Evolutionary conservation across 805 yeast genomes (phyloP).

Genomic region (Ogataea ganodermae): DNA sequence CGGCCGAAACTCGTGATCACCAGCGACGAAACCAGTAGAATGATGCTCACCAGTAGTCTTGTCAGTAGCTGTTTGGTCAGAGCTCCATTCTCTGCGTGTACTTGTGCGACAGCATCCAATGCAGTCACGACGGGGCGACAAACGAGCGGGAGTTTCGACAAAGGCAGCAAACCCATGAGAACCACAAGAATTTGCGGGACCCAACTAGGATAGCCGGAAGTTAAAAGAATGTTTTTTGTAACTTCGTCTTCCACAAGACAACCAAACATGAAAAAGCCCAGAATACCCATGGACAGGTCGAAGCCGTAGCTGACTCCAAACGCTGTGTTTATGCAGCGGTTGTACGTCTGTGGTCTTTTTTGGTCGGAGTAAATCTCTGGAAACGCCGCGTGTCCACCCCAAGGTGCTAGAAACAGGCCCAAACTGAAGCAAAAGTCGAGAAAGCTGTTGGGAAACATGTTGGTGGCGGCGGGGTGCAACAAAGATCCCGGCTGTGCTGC

Average conservation of each 20-base stretch:
- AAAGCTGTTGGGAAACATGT: constrained; percentile 59
- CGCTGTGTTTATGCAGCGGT: constrained; percentile 54
- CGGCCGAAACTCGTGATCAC: constrained; percentile 78
- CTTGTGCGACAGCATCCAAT: constrained; percentile 43
- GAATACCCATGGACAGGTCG: constrained; percentile 62
- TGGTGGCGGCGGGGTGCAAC: constrained; percentile 60
- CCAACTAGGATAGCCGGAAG: constrained; percentile 51
- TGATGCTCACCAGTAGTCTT: constrained; percentile 51
- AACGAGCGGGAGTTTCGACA: constrained; percentile 81
- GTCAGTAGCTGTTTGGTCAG: constrained; percentile 24
- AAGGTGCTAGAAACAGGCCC: constrained; percentile 75
- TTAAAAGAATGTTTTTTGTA: constrained; percentile 46
- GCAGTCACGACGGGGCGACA: constrained; percentile 81
- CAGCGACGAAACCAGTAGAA: constrained; percentile 61
- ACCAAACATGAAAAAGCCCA: constrained; percentile 68
- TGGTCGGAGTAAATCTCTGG: constrained; percentile 74
- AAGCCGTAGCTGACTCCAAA: constrained; percentile 61
- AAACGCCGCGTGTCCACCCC: constrained; percentile 84
- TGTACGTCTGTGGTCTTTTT: constrained; percentile 63
- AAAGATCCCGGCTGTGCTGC: constrained; percentile 73
- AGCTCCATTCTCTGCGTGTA: neutral
- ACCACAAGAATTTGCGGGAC: constrained; percentile 54
- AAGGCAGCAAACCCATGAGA: constrained; percentile 77
- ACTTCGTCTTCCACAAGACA: constrained; percentile 50
- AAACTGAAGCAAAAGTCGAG: constrained; percentile 57